phyloP scores from a whole-genome alignment of 2,329 filamentous ascomycete genomes.

The Aspergillus ruber region DNA sequence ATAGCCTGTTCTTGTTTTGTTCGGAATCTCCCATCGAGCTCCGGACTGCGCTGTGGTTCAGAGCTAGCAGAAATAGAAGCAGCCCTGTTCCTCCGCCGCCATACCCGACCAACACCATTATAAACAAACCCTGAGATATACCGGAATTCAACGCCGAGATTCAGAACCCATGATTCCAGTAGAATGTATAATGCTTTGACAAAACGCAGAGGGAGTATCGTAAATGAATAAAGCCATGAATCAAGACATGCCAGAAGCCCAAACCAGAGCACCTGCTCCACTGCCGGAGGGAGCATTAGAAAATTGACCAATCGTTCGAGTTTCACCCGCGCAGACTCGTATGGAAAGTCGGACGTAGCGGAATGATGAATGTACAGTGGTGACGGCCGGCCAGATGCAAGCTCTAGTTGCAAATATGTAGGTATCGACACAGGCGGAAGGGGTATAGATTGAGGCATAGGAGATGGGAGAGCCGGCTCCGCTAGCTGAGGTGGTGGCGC shows the following conservation, averaged over 20 bases:
- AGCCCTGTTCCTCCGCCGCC: slow-evolving; percentile 49
- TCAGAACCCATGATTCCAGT: slow-evolving; percentile 68
- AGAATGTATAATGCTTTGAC: slow-evolving; percentile 72
- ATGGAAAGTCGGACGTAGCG: slow-evolving; percentile 58
- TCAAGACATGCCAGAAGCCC: slow-evolving; percentile 87
- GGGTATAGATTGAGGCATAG: slow-evolving; percentile 50
- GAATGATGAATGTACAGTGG: slow-evolving; percentile 59
- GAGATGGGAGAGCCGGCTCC: slow-evolving; percentile 34
- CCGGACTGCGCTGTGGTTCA: slow-evolving; percentile 12
- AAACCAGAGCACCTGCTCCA: slow-evolving; percentile 82
- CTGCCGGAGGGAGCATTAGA: slow-evolving; percentile 67
- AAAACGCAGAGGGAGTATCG: slow-evolving; percentile 86
- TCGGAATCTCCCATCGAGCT: slow-evolving; percentile 15
- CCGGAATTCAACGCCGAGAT: slow-evolving; percentile 62
- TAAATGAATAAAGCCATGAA: slow-evolving; percentile 94
- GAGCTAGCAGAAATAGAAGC: slow-evolving; percentile 5
- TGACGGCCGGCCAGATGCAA: slow-evolving; percentile 55
- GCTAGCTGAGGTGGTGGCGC: slow-evolving; percentile 16
- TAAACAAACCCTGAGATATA: slow-evolving; percentile 74
- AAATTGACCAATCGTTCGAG: slow-evolving; percentile 89
- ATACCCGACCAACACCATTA: slow-evolving; percentile 70
- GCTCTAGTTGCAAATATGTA: slow-evolving; percentile 60
- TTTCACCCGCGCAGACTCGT: slow-evolving; percentile 88
- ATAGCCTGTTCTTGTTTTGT: slow-evolving; percentile 9
- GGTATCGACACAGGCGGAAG: slow-evolving; percentile 58